These are phyloP conservation scores for Colletotrichum aenigma DNA, from an alignment of 2,329 filamentous ascomycete species.

Conservation along the genomic window DNA sequence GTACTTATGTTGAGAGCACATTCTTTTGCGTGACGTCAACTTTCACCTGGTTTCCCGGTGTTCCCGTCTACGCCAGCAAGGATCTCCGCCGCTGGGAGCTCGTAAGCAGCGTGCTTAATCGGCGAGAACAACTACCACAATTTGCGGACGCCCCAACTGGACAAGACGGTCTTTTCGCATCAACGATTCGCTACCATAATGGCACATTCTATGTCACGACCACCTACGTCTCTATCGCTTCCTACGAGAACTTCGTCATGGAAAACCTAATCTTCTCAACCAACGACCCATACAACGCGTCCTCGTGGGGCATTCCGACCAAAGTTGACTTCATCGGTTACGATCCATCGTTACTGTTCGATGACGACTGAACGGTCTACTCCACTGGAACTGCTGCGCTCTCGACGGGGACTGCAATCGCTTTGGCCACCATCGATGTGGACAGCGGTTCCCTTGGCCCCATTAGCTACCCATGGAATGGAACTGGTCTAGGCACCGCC, in stretches of 20 bases:
- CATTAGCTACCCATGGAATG: constrained; percentile 40
- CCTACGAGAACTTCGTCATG: constrained; percentile 19
- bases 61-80: constrained; percentile 40
- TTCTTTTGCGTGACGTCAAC: constrained; percentile 55
- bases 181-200: constrained; percentile 25
- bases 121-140: not conserved
- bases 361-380: constrained; percentile 58
- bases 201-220: constrained; percentile 22
- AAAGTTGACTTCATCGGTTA: constrained; percentile 23
- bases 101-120: constrained; percentile 18
- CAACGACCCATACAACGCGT: constrained; percentile 19
- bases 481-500: constrained; percentile 43
- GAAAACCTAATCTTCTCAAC: constrained; percentile 24
- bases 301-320: constrained; percentile 24
- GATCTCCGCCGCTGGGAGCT: constrained; percentile 34
- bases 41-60: constrained; percentile 64
- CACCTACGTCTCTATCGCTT: not conserved
- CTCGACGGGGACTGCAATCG: not conserved
- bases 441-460: constrained; percentile 19
- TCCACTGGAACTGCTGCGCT: constrained; percentile 27
- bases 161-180: constrained; percentile 28
- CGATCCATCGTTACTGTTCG: constrained; percentile 60
- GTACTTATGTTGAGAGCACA: constrained; percentile 28
- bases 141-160: not conserved
- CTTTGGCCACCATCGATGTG: constrained; percentile 25